Evolutionary conservation across 2,329 filamentous ascomycete genomes (phyloP).

Genomic region (Beauveria rudraprayagi): DNA sequence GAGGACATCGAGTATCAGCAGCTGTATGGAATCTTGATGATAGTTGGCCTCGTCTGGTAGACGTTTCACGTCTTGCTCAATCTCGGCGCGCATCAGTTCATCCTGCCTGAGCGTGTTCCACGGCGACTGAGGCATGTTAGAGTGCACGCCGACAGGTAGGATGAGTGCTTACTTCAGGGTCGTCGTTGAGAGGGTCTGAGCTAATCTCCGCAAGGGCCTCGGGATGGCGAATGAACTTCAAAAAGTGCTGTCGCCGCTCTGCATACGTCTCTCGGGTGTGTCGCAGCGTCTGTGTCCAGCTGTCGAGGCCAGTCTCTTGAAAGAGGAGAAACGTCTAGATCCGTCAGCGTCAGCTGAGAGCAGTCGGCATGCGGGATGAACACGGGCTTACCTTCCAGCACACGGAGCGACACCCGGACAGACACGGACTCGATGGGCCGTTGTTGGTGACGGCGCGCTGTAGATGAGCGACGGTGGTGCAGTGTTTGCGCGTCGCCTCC

Average conservation of each 20-base stretch:
- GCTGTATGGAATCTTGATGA: slow-evolving; percentile 68
- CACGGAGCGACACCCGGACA: slow-evolving; percentile 70
- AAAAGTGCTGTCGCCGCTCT: slow-evolving; percentile 62
- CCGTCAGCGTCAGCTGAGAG: slow-evolving; percentile 16
- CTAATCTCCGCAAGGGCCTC: slow-evolving; percentile 64
- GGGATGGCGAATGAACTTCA: slow-evolving; percentile 77
- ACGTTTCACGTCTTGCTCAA: slow-evolving; percentile 87
- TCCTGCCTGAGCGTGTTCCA: slow-evolving; percentile 85
- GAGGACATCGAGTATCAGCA: slow-evolving; percentile 76
- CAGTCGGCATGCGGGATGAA: neutral
- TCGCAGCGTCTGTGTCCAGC: slow-evolving; percentile 61
- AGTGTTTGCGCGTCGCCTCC: slow-evolving; percentile 53
- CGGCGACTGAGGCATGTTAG: slow-evolving; percentile 57
- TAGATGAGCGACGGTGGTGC: slow-evolving; percentile 51
- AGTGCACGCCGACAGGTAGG: neutral
- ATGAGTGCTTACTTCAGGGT: slow-evolving; percentile 41
- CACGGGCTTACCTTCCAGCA: slow-evolving; percentile 70
- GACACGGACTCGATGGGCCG: slow-evolving; percentile 53
- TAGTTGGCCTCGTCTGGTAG: slow-evolving; percentile 92
- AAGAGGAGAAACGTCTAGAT: slow-evolving; percentile 72
- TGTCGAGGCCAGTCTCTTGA: slow-evolving; percentile 51
- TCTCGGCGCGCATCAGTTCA: slow-evolving; percentile 76
- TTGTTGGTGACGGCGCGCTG: slow-evolving; percentile 56
- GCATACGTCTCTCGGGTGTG: slow-evolving; percentile 68
- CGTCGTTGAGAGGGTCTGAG: slow-evolving; percentile 79